These are phyloP conservation scores for Bryopsis sp. DNA, from an alignment of 139 green algal species.

Conservation along the genomic window DNA sequence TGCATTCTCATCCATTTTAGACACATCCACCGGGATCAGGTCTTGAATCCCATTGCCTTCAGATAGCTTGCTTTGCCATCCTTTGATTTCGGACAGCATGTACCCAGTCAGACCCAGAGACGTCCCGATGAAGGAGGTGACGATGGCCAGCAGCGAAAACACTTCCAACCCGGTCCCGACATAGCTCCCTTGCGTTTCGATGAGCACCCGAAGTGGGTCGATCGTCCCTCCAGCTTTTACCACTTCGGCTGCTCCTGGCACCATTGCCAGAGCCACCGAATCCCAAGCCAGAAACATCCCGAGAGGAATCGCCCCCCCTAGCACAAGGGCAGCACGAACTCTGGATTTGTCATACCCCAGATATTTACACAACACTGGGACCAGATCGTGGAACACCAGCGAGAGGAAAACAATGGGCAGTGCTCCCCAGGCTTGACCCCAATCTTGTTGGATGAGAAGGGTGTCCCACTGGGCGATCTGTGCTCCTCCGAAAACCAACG, in stretches of 20 bases:
- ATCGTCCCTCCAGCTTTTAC: constrained; percentile 2
- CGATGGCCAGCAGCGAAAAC: constrained; percentile 53
- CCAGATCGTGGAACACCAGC: constrained; percentile 68
- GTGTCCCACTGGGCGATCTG: constrained; percentile 14
- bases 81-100: constrained; percentile 26
- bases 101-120: constrained; percentile 37
- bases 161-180: constrained; percentile 22
- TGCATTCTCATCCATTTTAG: not conserved
- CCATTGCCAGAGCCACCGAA: constrained; percentile 37
- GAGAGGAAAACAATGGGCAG: constrained; percentile 62
- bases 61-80: not conserved
- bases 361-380: constrained; percentile 55
- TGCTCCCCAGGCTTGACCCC: constrained; percentile 21
- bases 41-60: not conserved
- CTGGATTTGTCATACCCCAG: constrained; percentile 40
- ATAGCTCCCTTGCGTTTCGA: constrained; percentile 17
- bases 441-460: constrained; percentile 27
- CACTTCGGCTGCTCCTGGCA: constrained; percentile 11
- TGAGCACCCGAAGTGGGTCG: constrained; percentile 36
- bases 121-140: constrained; percentile 61
- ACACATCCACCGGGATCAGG: not conserved
- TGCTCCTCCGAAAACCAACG: constrained; percentile 29
- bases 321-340: constrained; percentile 38
- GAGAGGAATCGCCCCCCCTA: constrained; percentile 43
- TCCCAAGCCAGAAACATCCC: constrained; percentile 65